phyloP scores from a whole-genome alignment of 306 rosid species.

The Myrica gale region DNA sequence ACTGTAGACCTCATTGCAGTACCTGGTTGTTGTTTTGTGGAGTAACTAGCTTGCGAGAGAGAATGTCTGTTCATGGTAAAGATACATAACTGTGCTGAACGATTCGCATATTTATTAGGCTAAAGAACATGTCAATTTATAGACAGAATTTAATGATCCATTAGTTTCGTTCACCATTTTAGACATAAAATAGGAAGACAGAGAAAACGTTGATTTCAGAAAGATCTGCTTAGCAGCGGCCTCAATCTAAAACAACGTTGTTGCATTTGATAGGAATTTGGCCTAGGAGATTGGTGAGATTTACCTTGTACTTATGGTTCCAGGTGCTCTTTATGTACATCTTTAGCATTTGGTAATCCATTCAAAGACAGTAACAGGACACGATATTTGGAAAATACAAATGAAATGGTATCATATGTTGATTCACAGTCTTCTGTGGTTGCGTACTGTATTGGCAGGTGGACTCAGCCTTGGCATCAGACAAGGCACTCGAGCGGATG shows the following conservation, averaged over 20 bases:
- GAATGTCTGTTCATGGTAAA: conserved; percentile 66
- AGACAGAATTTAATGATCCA: neutral
- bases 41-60: conserved; percentile 39
- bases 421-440: conserved; percentile 11
- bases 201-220: conserved; percentile 2
- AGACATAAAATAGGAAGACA: too few species aligned
- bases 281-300: conserved; percentile 5
- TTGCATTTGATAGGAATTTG: neutral
- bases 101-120: neutral
- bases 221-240: neutral
- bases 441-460: conserved; percentile 45
- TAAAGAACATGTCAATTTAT: neutral
- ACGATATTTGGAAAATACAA: conserved; percentile 4
- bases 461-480: conserved; percentile 81
- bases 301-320: neutral
- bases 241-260: neutral
- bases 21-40: conserved; percentile 22
- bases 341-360: conserved; percentile 19
- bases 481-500: conserved; percentile 89
- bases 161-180: conserved; percentile 6
- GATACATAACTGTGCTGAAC: conserved; percentile 46
- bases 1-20: conserved; percentile 37
- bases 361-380: neutral
- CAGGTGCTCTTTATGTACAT: conserved; percentile 4
- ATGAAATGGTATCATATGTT: neutral